Conservation (phyloP, 2,329 filamentous ascomycete species). For the Phaeosphaeriaceae sp. region DNA sequence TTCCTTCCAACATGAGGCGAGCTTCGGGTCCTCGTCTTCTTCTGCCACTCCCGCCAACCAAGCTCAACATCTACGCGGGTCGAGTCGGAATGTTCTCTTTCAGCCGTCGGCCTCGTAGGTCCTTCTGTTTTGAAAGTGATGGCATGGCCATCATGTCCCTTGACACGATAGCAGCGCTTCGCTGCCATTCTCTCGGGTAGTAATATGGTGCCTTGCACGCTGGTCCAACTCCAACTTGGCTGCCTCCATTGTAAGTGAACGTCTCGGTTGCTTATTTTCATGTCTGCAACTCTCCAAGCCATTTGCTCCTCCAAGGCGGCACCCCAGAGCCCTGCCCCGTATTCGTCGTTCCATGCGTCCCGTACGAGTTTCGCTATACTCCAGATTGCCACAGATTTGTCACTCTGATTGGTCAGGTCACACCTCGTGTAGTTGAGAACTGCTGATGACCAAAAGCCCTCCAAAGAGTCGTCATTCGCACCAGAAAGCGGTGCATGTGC, state of each 20-base stretch:
- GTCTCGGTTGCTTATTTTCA: constrained; percentile 2
- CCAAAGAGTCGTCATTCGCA: constrained; percentile 21
- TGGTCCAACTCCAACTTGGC: constrained; percentile 28
- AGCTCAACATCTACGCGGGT: background rate
- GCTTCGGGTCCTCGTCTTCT: background rate
- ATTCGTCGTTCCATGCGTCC: constrained; percentile 25
- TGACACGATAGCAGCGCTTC: constrained; percentile 13
- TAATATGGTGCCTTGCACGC: constrained; percentile 15
- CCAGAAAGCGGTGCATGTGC: constrained; percentile 9
- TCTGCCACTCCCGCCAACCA: constrained; percentile 1
- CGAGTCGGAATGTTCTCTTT: background rate
- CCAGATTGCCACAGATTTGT: constrained; percentile 34
- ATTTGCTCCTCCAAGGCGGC: constrained; percentile 30
- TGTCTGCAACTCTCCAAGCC: constrained; percentile 24
- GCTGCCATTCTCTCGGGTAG: background rate
- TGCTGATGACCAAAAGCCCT: constrained; percentile 28
- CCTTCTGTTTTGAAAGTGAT: constrained; percentile 8
- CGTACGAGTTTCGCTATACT: constrained; percentile 33
- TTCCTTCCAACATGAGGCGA: background rate
- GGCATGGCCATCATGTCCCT: constrained; percentile 10
- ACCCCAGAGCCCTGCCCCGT: constrained; percentile 33
- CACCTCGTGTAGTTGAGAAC: constrained; percentile 29
- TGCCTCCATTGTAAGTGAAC: constrained; percentile 7
- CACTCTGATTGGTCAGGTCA: constrained; percentile 24
- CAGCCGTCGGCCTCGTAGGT: background rate